phyloP scores from a whole-genome alignment of 768 basidiomycete species.

The Wakefieldia striispora region DNA sequence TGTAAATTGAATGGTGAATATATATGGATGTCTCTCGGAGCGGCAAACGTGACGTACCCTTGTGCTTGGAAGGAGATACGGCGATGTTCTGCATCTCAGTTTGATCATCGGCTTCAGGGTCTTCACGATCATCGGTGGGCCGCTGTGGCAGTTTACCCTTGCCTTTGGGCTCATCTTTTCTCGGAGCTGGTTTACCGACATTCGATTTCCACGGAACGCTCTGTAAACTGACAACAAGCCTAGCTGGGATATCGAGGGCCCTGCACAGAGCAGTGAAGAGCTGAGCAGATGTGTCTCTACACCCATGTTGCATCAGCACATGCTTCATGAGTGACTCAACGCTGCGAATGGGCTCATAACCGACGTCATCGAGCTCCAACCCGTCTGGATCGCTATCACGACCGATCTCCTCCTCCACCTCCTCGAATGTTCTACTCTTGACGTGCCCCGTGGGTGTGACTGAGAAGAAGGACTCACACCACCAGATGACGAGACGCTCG shows the following conservation, averaged over 20 bases:
- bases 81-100: constrained; percentile 40
- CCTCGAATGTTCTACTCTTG: constrained; percentile 73
- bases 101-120: constrained; percentile 32
- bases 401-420: constrained; percentile 48
- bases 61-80: constrained; percentile 31
- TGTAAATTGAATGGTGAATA: constrained; percentile 23
- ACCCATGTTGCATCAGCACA: constrained; percentile 74
- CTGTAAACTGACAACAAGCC: constrained; percentile 88
- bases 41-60: constrained; percentile 25
- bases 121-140: constrained; percentile 20
- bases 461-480: constrained; percentile 71
- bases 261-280: constrained; percentile 90
- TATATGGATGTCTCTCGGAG: neutral
- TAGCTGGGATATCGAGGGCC: constrained; percentile 79
- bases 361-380: constrained; percentile 41
- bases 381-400: constrained; percentile 33
- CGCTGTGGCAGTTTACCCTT: constrained; percentile 32
- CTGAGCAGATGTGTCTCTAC: constrained; percentile 83
- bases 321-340: constrained; percentile 93
- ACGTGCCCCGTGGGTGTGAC: constrained; percentile 64
- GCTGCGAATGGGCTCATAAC: constrained; percentile 68
- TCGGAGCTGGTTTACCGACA: constrained; percentile 46
- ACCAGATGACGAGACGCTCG: constrained; percentile 77
- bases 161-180: constrained; percentile 41
- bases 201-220: constrained; percentile 86